phyloP scores from a whole-genome alignment of 1,284 basidiomycete species.

The Rhodotorula sp. region DNA sequence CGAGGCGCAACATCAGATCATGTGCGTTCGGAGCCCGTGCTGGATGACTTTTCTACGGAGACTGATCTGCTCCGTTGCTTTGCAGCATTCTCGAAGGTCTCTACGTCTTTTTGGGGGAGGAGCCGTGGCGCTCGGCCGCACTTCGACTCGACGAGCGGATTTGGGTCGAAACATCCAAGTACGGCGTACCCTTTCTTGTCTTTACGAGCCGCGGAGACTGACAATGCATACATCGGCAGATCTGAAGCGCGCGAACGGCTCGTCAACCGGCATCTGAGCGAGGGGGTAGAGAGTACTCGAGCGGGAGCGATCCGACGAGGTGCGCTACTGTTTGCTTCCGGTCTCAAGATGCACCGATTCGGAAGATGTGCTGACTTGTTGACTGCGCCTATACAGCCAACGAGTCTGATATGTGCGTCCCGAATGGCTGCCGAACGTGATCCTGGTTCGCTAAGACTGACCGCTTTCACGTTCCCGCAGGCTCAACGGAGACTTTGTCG shows the following conservation, averaged over 20 bases:
- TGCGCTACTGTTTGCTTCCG: background rate
- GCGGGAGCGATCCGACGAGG: background rate
- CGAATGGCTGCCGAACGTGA: background rate
- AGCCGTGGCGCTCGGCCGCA: background rate
- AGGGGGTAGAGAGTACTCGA: background rate
- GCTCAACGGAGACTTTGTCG: background rate
- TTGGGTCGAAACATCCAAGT: background rate
- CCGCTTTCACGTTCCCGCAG: background rate
- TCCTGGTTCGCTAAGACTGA: background rate
- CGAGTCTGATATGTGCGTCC: background rate
- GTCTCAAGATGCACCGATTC: background rate
- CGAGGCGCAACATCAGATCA: background rate
- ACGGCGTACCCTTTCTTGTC: background rate
- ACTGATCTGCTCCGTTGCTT: background rate
- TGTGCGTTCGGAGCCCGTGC: background rate
- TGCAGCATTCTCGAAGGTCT: background rate
- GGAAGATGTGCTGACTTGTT: background rate
- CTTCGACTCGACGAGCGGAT: constrained; percentile 2
- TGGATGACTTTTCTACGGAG: background rate
- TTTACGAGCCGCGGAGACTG: too few relatives aligned
- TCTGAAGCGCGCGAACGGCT: background rate
- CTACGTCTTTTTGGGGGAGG: background rate
- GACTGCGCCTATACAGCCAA: background rate
- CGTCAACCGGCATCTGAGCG: background rate
- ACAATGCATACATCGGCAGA: background rate